phyloP scores from a whole-genome alignment of 345 rosid genomes.

The Eucalyptus marginata region DNA sequence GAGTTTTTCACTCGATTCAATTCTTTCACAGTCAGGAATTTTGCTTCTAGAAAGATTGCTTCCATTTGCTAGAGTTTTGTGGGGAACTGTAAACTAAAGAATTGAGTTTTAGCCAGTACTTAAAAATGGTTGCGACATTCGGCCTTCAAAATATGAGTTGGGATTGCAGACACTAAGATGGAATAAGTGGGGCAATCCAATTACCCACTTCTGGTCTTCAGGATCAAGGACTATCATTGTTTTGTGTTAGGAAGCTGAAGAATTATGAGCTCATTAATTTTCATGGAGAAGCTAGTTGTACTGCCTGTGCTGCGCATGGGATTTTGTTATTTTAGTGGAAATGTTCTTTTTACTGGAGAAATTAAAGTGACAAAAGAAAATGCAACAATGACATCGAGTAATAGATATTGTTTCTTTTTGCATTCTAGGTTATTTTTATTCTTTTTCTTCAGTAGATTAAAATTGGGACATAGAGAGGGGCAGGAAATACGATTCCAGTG shows the following conservation, averaged over 20 bases:
- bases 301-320: neutral
- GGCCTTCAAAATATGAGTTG: neutral
- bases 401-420: neutral
- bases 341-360: neutral
- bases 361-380: neutral
- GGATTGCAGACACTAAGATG: neutral
- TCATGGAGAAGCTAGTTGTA: neutral
- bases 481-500: neutral
- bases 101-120: neutral
- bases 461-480: neutral
- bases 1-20: neutral
- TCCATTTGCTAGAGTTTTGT: neutral
- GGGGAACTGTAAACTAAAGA: neutral
- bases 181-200: neutral
- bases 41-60: neutral
- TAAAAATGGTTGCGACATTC: neutral
- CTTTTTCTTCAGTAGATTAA: neutral
- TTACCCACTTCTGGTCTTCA: neutral
- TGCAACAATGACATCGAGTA: neutral
- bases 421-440: neutral
- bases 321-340: neutral
- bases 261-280: neutral
- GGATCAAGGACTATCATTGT: neutral
- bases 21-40: neutral
- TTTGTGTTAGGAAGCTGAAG: neutral